Evolutionary conservation across 2,329 filamentous ascomycete species (phyloP).

Genomic region (Cytospora paraplurivora): DNA sequence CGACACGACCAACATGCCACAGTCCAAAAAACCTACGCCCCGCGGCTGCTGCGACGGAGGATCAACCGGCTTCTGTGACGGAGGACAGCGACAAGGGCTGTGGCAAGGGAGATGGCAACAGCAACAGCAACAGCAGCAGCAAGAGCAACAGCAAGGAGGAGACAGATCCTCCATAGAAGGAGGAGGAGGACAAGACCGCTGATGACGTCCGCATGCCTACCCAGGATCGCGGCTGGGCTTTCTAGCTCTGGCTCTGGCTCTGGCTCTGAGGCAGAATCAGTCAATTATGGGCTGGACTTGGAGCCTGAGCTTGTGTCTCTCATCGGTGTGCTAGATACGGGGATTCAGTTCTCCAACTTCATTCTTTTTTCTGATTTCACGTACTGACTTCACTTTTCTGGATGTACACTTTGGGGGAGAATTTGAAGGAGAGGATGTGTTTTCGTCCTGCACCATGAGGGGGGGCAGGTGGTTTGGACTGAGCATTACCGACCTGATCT

Average conservation of each 20-base stretch:
- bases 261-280: neutral
- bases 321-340: too few relatives aligned
- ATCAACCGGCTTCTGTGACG: neutral
- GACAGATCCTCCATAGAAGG: neutral
- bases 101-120: neutral
- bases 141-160: neutral
- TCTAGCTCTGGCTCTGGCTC: constrained; percentile 21
- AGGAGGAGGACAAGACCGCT: neutral
- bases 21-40: constrained; percentile 7
- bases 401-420: too few relatives aligned
- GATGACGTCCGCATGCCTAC: neutral
- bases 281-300: neutral
- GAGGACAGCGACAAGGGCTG: neutral
- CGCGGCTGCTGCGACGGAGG: neutral
- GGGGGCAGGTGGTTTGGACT: too few relatives aligned
- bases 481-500: too few relatives aligned
- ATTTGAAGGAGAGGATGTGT: too few relatives aligned
- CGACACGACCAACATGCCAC: constrained; percentile 23
- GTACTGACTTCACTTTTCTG: too few relatives aligned
- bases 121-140: neutral
- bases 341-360: too few relatives aligned
- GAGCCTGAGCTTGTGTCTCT: neutral
- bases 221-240: constrained; percentile 23
- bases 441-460: too few relatives aligned
- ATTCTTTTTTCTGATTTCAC: too few relatives aligned